Base-by-base conservation (phyloP, 2,329 filamentous ascomycete genomes). In the Thielaviopsis populi region DNA sequence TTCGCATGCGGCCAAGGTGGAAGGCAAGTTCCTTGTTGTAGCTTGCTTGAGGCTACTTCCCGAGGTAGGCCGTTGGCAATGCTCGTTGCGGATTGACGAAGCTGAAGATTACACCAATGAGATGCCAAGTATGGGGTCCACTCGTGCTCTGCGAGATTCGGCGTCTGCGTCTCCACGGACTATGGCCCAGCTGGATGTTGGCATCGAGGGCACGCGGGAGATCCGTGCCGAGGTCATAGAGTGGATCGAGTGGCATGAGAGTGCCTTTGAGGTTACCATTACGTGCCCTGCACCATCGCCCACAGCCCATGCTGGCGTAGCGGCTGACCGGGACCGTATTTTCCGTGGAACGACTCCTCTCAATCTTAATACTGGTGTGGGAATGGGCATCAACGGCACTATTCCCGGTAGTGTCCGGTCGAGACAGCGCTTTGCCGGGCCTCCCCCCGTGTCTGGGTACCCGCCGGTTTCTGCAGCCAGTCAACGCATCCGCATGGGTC, bases 201-300 rank as follows among this genome's bases (percentile, higher is more conserved):
- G 65, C 17, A 59, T 66, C 13, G 65, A 66, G n/a, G 62, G 62
- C 2, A 53, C 17, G 13, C 65, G 65, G 3, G 65, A 66, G 33
- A 66, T 66, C 42, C 62, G 65, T 19, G 65, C 65, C 27, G 65
- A 66, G 24, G 65, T 66, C 11, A 37, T 59, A 4, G 65, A 62
- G 13, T 63, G 62, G 40, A 66, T 66, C 15, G 65, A 66, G 40
- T 66, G 65, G 65, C 65, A 66, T 24, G 62, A 66, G 41, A 48
- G 40, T 15, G 30, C 48, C 48, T 66, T 66, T 60, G 62, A 64
- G 13, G 60, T 66, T 22, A 54, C 46, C 2, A 59, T 66, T 15
- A 66, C 61, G 10, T 66, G 65, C 19, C 65, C 65, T 30, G 56
- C 27, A 1, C 37, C 62, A 5, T 54, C 54, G 24, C 56, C 61